Percentiles rank a stretch among this genome's conserved stretches.
Conservation (phyloP, 1,284 basidiomycete species). For the Boletus sp. region DNA sequence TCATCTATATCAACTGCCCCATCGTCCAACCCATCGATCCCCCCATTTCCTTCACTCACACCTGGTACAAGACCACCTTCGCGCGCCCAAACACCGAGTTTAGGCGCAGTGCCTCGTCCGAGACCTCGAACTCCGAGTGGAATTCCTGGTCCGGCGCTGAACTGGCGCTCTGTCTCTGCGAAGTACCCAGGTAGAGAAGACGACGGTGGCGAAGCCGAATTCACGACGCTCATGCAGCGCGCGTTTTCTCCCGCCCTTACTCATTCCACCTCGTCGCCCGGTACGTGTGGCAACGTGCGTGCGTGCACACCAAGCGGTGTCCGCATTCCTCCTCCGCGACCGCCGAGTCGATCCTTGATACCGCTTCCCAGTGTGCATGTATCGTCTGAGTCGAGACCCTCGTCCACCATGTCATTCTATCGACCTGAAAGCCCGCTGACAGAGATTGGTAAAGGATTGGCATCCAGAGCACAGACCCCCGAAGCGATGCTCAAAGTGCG, state of each 20-base stretch:
- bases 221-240: constrained; percentile 49
- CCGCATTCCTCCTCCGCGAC: constrained; percentile 55
- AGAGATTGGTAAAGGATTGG: constrained; percentile 36
- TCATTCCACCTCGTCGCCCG: constrained; percentile 36
- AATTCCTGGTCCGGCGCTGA: constrained; percentile 59
- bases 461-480: constrained; percentile 62
- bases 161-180: constrained; percentile 48
- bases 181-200: constrained; percentile 47
- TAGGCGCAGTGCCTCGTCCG: constrained; percentile 50
- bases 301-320: constrained; percentile 39
- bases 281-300: constrained; percentile 29
- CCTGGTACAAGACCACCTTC: constrained; percentile 40
- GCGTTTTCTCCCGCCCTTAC: constrained; percentile 61
- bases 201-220: constrained; percentile 45
- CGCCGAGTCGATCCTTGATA: constrained; percentile 78
- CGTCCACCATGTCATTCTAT: constrained; percentile 67
- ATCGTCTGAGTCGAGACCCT: constrained; percentile 64
- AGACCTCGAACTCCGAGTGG: constrained; percentile 72
- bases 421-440: constrained; percentile 51
- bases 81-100: constrained; percentile 35
- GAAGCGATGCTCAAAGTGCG: constrained; percentile 57
- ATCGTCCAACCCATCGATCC: constrained; percentile 48
- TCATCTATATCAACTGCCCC: constrained; percentile 68
- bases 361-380: constrained; percentile 71
- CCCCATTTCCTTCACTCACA: constrained; percentile 41